Percentiles rank a stretch among this genome's conserved stretches.
Conservation (phyloP, 2,329 filamentous ascomycete species). For the Colletotrichum godetiae region DNA sequence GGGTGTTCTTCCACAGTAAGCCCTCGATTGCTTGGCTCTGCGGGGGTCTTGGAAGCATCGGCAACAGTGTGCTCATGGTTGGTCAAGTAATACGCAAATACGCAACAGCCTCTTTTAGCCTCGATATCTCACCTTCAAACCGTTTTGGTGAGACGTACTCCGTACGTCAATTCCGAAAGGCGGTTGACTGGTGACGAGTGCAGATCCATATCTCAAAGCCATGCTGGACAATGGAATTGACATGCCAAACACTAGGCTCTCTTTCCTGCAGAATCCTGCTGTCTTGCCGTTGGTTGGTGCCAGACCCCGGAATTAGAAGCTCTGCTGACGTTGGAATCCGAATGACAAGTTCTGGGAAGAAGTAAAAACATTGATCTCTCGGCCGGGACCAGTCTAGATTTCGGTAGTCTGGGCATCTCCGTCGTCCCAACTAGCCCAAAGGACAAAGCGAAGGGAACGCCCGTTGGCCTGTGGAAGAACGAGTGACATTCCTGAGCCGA, state of each 20-base stretch:
- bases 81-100: neutral
- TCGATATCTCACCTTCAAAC: neutral
- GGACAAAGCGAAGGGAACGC: slow-evolving; percentile 16
- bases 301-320: neutral
- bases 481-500: slow-evolving; percentile 13
- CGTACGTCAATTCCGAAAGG: neutral
- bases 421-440: slow-evolving; percentile 20
- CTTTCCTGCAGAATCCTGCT: slow-evolving; percentile 2
- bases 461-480: slow-evolving; percentile 6
- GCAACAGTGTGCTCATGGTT: neutral
- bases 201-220: neutral
- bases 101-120: neutral
- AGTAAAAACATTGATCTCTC: neutral
- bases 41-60: slow-evolving; percentile 31
- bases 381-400: slow-evolving; percentile 12
- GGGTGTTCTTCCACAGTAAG: neutral
- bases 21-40: slow-evolving; percentile 25
- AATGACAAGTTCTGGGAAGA: neutral
- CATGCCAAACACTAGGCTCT: neutral
- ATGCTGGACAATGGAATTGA: neutral
- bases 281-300: neutral
- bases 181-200: neutral
- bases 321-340: neutral
- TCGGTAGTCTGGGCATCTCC: slow-evolving; percentile 5
- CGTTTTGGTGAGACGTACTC: neutral